These are phyloP conservation scores for Poa pratensis DNA, from an alignment of 176 grass and related monocot genomes.

Conservation along the genomic window DNA sequence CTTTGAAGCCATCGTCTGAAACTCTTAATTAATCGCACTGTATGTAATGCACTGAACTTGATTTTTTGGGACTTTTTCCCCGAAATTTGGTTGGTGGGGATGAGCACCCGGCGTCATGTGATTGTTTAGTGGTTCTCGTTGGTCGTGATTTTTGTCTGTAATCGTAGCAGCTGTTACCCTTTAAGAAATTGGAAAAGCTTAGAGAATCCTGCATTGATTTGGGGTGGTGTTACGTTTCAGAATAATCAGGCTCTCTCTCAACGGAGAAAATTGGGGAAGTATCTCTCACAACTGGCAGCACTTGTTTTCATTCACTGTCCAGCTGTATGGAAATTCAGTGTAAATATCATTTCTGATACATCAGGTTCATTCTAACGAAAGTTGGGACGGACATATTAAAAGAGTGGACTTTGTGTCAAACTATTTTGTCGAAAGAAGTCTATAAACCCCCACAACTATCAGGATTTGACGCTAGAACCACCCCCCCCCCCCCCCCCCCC, in stretches of 20 bases:
- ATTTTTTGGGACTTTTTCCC: not conserved
- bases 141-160: slow-evolving; percentile 13
- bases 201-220: not conserved
- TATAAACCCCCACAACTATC: no score
- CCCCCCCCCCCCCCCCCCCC: no score
- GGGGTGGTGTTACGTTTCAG: not conserved
- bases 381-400: not conserved
- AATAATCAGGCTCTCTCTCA: not conserved
- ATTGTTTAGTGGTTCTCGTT: slow-evolving; percentile 3
- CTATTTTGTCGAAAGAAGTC: no score
- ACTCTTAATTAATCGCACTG: not conserved
- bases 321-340: not conserved
- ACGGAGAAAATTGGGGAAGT: not conserved
- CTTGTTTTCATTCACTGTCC: not conserved
- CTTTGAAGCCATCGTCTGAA: slow-evolving; percentile 28
- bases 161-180: slow-evolving; percentile 1
- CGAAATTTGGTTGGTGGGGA: slow-evolving; percentile 8
- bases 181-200: slow-evolving; percentile 14
- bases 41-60: not conserved
- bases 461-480: no score
- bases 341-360: not conserved
- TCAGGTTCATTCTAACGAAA: not conserved
- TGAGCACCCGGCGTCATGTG: not conserved
- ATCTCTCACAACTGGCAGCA: not conserved
- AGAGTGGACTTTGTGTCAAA: no score